phyloP scores from a whole-genome alignment of 2,329 filamentous ascomycete species.

The Aspergillus hortae region DNA sequence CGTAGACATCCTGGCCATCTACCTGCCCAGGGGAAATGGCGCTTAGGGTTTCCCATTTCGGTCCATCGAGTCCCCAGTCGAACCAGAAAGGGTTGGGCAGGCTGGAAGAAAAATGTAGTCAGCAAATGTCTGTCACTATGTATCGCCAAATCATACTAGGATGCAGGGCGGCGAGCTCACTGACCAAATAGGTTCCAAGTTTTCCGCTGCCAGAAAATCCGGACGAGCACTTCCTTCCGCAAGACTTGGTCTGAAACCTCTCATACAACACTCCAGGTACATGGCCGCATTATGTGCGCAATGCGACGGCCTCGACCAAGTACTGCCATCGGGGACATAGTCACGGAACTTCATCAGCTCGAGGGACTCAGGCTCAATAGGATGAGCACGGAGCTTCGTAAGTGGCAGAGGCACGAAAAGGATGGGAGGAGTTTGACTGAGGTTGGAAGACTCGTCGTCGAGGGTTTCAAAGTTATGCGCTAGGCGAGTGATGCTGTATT shows the following conservation, averaged over 20 bases:
- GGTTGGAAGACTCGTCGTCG: background rate
- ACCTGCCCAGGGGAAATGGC: background rate
- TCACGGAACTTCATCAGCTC: background rate
- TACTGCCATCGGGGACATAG: background rate
- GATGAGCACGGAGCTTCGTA: background rate
- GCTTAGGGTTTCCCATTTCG: background rate
- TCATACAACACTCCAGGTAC: background rate
- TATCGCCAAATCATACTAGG: background rate
- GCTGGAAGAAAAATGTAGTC: background rate
- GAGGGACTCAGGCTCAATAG: background rate
- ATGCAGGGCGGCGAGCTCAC: background rate
- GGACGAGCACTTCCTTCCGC: background rate
- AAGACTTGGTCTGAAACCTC: background rate
- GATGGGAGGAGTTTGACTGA: background rate
- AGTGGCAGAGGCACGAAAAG: background rate
- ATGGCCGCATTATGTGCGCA: background rate
- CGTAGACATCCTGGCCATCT: background rate
- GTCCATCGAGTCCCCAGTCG: background rate
- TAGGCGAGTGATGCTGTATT: background rate
- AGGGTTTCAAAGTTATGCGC: background rate
- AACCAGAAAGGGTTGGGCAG: background rate
- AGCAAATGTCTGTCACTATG: background rate
- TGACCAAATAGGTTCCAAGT: background rate
- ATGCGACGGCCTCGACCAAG: background rate
- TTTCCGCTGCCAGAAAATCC: background rate